Percentiles rank a stretch among this genome's conserved stretches.
Evolutionary conservation across 2,329 filamentous ascomycete genomes (phyloP).

Genomic region (Basipetospora chlamydospora): DNA sequence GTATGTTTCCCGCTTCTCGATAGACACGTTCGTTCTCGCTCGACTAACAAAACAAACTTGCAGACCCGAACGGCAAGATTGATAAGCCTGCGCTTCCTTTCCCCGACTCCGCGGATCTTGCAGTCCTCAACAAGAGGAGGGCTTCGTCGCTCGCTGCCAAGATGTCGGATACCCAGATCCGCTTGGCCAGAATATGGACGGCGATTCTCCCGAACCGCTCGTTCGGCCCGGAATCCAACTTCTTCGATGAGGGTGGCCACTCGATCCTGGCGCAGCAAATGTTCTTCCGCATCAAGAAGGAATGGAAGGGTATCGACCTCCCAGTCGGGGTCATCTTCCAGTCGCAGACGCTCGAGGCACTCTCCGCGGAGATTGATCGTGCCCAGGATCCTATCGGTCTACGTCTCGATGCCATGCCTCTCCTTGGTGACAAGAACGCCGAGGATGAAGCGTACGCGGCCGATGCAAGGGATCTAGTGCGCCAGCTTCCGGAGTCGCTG

Average conservation of each 20-base stretch:
- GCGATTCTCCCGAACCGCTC: slow-evolving; percentile 9
- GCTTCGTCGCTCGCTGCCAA: slow-evolving; percentile 35
- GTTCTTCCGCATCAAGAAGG: slow-evolving; percentile 14
- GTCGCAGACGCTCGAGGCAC: slow-evolving; percentile 14
- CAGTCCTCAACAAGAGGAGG: slow-evolving; percentile 5
- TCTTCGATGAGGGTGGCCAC: slow-evolving; percentile 25
- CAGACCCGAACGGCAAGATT: slow-evolving; percentile 69
- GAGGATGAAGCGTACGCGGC: slow-evolving; percentile 31
- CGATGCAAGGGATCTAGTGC: slow-evolving; percentile 34
- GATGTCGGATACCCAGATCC: slow-evolving; percentile 16
- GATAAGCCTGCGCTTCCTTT: slow-evolving; percentile 67
- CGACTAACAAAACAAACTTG: slow-evolving; percentile 38
- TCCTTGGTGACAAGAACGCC: slow-evolving; percentile 9
- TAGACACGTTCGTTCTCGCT: neutral
- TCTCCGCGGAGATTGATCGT: slow-evolving; percentile 17
- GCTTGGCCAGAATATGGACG: slow-evolving; percentile 10
- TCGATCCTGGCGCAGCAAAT: slow-evolving; percentile 44
- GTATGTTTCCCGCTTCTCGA: slow-evolving; percentile 2
- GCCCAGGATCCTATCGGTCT: slow-evolving; percentile 11
- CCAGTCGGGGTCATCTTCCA: slow-evolving; percentile 18
- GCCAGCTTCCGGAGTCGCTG: slow-evolving; percentile 29
- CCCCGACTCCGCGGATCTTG: slow-evolving; percentile 25
- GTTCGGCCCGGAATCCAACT: slow-evolving; percentile 16
- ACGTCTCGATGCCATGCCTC: slow-evolving; percentile 14
- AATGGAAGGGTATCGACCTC: slow-evolving; percentile 14